Conservation (phyloP, 2,329 filamentous ascomycete genomes). For the Rhytidhysteron rufulum region DNA sequence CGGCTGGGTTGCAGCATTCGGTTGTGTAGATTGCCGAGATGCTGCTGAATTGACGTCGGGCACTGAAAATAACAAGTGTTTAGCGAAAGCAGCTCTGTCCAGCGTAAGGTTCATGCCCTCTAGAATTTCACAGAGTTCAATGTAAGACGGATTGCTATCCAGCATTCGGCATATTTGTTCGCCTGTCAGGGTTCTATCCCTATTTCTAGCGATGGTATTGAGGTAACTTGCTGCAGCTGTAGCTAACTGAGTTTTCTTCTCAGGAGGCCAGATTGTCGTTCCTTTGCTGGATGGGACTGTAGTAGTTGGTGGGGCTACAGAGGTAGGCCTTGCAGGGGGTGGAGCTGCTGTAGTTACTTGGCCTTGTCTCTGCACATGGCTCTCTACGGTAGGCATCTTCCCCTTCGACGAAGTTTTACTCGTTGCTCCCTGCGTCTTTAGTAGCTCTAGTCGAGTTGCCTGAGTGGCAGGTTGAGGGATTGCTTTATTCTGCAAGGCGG, state of each 20-base stretch:
- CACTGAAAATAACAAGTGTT: constrained; percentile 45
- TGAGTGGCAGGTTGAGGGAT: constrained; percentile 14
- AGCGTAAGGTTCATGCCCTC: constrained; percentile 48
- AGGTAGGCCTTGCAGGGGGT: constrained; percentile 5
- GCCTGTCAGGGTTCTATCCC: constrained; percentile 32
- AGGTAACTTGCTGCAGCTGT: constrained; percentile 48
- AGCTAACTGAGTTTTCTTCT: constrained; percentile 50
- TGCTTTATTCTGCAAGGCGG: constrained; percentile 17
- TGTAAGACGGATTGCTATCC: constrained; percentile 53
- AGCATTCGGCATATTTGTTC: constrained; percentile 46
- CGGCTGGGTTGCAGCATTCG: constrained; percentile 4
- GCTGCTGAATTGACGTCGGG: constrained; percentile 37
- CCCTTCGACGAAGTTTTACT: background rate
- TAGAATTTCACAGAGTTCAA: constrained; percentile 51
- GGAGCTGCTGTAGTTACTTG: constrained; percentile 4
- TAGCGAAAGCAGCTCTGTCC: constrained; percentile 52
- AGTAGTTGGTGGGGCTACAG: background rate
- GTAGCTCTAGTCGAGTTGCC: background rate
- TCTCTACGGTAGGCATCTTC: background rate
- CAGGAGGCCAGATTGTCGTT: constrained; percentile 49
- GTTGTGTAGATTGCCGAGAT: constrained; percentile 5
- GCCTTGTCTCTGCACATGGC: background rate
- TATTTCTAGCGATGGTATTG: constrained; percentile 40
- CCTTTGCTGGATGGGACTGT: constrained; percentile 5
- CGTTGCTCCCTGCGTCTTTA: background rate